These are phyloP conservation scores for Solanum medicagineum DNA, from an alignment of 257 asterid species.

Conservation along the genomic window DNA sequence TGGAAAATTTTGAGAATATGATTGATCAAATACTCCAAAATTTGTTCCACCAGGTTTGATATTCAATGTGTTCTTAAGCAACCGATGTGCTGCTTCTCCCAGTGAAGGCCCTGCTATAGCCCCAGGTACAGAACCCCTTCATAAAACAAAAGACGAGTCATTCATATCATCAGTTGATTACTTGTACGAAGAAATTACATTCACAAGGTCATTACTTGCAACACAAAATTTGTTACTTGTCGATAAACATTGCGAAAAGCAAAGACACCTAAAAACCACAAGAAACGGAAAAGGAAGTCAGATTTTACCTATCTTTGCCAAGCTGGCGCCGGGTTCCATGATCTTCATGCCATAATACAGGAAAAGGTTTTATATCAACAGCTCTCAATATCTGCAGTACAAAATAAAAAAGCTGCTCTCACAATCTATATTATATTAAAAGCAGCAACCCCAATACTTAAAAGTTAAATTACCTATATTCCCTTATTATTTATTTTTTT, in stretches of 20 bases:
- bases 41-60: conserved; percentile 20
- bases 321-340: conserved; percentile 48
- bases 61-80: conserved; percentile 61
- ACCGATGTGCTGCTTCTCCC: conserved; percentile 94
- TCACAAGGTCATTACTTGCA: background rate
- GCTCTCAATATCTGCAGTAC: conserved; percentile 47
- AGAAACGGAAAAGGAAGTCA: background rate
- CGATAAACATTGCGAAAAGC: background rate
- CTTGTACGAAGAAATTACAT: background rate
- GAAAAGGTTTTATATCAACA: conserved; percentile 64
- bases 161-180: background rate
- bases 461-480: too few species aligned
- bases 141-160: conserved; percentile 4
- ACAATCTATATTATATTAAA: background rate
- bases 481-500: too few species aligned
- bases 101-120: conserved; percentile 69
- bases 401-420: background rate
- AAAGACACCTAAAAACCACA: background rate
- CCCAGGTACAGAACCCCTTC: conserved; percentile 72
- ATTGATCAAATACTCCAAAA: conserved; percentile 16
- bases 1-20: conserved; percentile 19
- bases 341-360: conserved; percentile 89
- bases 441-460: background rate
- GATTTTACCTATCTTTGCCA: conserved; percentile 52
- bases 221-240: background rate